phyloP scores from a whole-genome alignment of 2,329 filamentous ascomycete genomes.

The Fonsecaea erecta region DNA sequence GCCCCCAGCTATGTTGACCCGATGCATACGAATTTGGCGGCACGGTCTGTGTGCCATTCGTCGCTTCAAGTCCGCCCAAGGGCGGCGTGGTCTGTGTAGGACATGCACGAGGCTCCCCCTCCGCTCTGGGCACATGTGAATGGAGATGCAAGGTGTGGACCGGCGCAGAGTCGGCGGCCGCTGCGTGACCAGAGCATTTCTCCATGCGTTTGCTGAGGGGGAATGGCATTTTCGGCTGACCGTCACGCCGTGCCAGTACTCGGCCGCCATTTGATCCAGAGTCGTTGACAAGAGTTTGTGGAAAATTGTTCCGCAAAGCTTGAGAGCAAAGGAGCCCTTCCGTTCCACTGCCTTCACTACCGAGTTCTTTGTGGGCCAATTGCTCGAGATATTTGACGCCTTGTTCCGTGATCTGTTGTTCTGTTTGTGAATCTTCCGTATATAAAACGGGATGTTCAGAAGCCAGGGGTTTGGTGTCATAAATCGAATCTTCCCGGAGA shows the following conservation, averaged over 20 bases:
- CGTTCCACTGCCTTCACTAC: conserved; percentile 1
- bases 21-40: not conserved
- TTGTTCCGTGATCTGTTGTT: conserved; percentile 4
- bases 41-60: not conserved
- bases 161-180: not conserved
- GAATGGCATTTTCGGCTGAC: conserved; percentile 33
- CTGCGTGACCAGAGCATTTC: conserved; percentile 17
- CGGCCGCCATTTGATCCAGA: conserved; percentile 2
- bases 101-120: not conserved
- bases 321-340: conserved; percentile 13
- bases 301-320: conserved; percentile 18
- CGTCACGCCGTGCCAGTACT: conserved; percentile 18
- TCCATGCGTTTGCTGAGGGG: conserved; percentile 24
- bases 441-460: not conserved
- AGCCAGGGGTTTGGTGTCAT: conserved; percentile 10
- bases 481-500: conserved; percentile 36
- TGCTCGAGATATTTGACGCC: conserved; percentile 22
- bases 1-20: conserved; percentile 1
- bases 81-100: not conserved
- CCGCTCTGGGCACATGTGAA: conserved; percentile 5
- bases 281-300: conserved; percentile 20
- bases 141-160: not conserved
- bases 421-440: not conserved
- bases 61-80: not conserved
- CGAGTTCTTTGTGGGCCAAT: conserved; percentile 12